phyloP scores from a whole-genome alignment of 1,139 yeast genomes.

The Nakaseomyces sp. region DNA sequence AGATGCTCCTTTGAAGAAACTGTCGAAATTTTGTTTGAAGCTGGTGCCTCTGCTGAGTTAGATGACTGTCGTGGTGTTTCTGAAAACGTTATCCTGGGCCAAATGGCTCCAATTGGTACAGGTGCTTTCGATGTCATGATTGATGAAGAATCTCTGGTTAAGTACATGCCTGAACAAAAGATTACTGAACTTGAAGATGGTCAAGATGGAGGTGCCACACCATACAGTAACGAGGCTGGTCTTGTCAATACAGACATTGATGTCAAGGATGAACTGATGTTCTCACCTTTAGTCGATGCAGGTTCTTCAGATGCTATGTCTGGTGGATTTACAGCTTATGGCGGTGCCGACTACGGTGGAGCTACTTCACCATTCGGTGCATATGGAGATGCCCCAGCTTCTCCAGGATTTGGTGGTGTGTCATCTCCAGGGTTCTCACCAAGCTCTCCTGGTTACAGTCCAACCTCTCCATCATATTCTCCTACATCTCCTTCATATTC shows the following conservation, averaged over 20 bases:
- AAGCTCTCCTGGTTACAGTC: conserved; percentile 65
- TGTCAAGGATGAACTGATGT: conserved; percentile 76
- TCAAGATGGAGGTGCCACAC: conserved; percentile 87
- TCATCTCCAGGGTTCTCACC: conserved; percentile 66
- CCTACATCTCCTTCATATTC: conserved; percentile 72
- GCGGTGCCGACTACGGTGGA: conserved; percentile 55
- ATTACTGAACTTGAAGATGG: conserved; percentile 38
- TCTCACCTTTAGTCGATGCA: conserved; percentile 89
- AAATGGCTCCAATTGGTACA: conserved; percentile 97
- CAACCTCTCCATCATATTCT: conserved; percentile 62
- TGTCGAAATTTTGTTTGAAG: conserved; percentile 92
- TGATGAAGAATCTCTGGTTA: conserved; percentile 78
- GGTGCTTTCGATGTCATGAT: conserved; percentile 96
- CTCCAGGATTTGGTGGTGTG: conserved; percentile 64
- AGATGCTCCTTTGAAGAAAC: conserved; percentile 99
- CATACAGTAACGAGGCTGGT: conserved; percentile 76
- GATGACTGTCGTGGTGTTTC: conserved; percentile 99
- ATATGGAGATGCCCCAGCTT: conserved; percentile 57
- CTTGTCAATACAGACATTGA: conserved; percentile 64
- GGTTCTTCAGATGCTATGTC: conserved; percentile 60
- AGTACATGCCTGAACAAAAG: conserved; percentile 33
- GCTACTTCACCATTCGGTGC: conserved; percentile 56
- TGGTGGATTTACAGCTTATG: conserved; percentile 93
- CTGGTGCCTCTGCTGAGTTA: conserved; percentile 95
- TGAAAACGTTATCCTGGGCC: conserved; percentile 95